Percentiles rank a stretch among this genome's conserved stretches.
Conservation (phyloP, 495 filamentous ascomycete genomes). For the Neurospora cerealis region DNA sequence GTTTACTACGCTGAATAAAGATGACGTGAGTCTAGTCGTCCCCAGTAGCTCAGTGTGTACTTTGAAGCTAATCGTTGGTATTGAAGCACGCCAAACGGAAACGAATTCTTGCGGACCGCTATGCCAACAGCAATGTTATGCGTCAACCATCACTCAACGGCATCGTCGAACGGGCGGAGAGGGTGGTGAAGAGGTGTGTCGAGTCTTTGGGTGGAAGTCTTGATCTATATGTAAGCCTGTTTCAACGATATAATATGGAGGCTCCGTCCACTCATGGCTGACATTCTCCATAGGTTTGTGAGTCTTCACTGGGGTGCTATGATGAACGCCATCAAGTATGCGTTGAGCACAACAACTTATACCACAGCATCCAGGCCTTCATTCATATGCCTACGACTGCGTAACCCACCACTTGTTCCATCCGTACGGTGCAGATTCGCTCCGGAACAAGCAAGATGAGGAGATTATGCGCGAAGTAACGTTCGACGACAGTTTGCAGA, state of each 20-base stretch:
- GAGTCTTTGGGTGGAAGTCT: slow-evolving; percentile 33
- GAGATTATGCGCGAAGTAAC: slow-evolving; percentile 56
- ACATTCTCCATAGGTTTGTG: background rate
- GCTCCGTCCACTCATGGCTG: background rate
- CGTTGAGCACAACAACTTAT: background rate
- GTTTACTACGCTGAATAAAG: slow-evolving; percentile 50
- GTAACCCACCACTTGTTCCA: slow-evolving; percentile 57
- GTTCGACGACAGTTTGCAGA: slow-evolving; percentile 54
- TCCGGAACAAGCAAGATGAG: slow-evolving; percentile 38
- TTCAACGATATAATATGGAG: background rate
- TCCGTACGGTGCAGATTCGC: slow-evolving; percentile 48
- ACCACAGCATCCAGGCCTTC: slow-evolving; percentile 17
- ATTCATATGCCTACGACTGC: slow-evolving; percentile 58
- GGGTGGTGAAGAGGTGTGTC: slow-evolving; percentile 41
- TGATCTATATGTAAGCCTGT: slow-evolving; percentile 46
- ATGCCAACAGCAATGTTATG: slow-evolving; percentile 57
- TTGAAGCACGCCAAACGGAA: slow-evolving; percentile 48
- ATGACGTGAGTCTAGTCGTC: slow-evolving; percentile 29
- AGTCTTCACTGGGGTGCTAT: background rate
- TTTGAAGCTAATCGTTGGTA: background rate
- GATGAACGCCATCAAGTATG: background rate
- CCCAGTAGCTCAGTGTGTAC: background rate
- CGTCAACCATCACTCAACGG: slow-evolving; percentile 39
- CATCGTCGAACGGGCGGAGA: slow-evolving; percentile 42
- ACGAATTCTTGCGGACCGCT: slow-evolving; percentile 50